phyloP scores from a whole-genome alignment of 1,284 basidiomycete species.

The Leccinum pachyderme region DNA sequence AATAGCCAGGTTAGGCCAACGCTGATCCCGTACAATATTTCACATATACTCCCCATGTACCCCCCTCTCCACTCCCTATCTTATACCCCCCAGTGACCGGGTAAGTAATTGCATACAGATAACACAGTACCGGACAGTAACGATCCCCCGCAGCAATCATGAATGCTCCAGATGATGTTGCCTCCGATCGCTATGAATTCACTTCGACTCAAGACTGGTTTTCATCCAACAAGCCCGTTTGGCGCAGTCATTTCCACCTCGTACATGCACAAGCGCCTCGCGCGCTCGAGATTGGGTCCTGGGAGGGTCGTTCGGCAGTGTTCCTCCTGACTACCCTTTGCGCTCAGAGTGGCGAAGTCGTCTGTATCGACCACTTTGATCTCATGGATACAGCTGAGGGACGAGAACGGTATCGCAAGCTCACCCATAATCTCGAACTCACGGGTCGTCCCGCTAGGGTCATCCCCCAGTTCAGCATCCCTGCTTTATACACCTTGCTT shows the following conservation, averaged over 20 bases:
- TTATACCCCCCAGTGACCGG: neutral
- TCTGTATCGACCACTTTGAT: conserved; percentile 61
- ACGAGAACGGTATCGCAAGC: conserved; percentile 41
- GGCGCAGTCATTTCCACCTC: conserved; percentile 41
- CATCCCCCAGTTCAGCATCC: conserved; percentile 52
- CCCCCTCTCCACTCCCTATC: neutral
- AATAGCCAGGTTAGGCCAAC: neutral
- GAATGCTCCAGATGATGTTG: conserved; percentile 7
- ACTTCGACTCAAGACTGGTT: conserved; percentile 60
- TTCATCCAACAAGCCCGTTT: conserved; percentile 42
- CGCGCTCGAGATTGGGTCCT: conserved; percentile 58
- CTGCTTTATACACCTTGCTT: conserved; percentile 47
- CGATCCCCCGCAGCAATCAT: conserved; percentile 12
- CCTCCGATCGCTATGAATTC: conserved; percentile 35
- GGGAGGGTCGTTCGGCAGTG: conserved; percentile 61
- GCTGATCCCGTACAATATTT: conserved; percentile 2
- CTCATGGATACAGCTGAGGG: conserved; percentile 50
- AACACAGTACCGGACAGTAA: neutral
- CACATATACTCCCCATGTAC: conserved; percentile 21
- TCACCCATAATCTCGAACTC: conserved; percentile 47
- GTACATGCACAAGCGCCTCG: conserved; percentile 41
- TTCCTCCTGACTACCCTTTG: conserved; percentile 51
- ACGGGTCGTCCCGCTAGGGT: conserved; percentile 46
- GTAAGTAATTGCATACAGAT: conserved; percentile 1
- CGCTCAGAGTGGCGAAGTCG: conserved; percentile 41